Conservation (phyloP, 208 protist species). For the Wallacemonas collosoma region DNA sequence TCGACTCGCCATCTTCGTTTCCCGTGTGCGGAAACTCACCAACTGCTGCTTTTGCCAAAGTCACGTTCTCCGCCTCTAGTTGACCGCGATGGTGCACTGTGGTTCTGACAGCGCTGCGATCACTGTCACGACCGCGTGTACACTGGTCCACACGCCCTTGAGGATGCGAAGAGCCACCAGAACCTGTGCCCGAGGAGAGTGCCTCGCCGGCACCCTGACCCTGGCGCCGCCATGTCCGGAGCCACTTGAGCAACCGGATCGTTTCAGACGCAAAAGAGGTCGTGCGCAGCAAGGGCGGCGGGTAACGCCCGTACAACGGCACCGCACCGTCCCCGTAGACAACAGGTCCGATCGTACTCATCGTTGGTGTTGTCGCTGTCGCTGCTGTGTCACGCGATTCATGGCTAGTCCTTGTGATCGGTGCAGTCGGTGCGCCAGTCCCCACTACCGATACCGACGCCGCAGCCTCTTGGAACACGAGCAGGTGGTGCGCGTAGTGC, state of each 20-base stretch:
- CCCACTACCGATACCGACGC: not conserved
- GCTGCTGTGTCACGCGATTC: not conserved
- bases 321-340: constrained; percentile 16
- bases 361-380: not conserved
- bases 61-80: no score
- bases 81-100: no score
- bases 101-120: no score
- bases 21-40: no score
- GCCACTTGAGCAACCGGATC: constrained; percentile 71
- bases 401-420: no score
- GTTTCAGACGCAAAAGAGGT: constrained; percentile 68
- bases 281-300: constrained; percentile 71
- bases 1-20: no score
- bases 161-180: no score
- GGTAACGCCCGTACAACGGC: constrained; percentile 68
- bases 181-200: no score
- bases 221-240: constrained; percentile 63
- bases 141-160: no score
- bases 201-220: constrained; percentile 6
- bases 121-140: no score
- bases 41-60: no score
- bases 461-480: constrained; percentile 1
- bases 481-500: constrained; percentile 25
- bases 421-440: no score
- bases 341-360: constrained; percentile 4